Percentiles rank a stretch among this genome's conserved stretches.
Evolutionary conservation across 371 early-diverging fungal species (phyloP).

Genomic region (Mortierella sp.): DNA sequence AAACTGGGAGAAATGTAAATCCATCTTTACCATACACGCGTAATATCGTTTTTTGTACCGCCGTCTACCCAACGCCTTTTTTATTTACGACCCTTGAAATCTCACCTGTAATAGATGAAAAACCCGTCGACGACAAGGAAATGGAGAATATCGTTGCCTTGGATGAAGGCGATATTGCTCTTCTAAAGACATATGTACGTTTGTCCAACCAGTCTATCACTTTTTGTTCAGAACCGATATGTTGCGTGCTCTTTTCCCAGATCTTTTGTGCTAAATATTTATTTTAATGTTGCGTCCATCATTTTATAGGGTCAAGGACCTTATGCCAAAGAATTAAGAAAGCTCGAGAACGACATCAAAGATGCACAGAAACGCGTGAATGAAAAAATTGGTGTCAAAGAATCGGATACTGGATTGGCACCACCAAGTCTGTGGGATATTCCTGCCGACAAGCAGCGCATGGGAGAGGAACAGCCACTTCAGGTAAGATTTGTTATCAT

Average conservation of each 20-base stretch:
- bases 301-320: conserved; percentile 93
- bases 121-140: conserved; percentile 81
- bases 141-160: conserved; percentile 95
- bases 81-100: background rate
- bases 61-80: background rate
- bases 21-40: background rate
- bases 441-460: conserved; percentile 97
- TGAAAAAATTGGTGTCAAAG: conserved; percentile 99
- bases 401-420: conserved; percentile 99
- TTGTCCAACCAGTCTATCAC: background rate
- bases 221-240: background rate
- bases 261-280: background rate
- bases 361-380: conserved; percentile 97
- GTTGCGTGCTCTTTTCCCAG: background rate
- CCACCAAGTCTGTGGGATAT: conserved; percentile 99
- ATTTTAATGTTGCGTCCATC: too few species aligned
- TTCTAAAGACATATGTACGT: conserved; percentile 91
- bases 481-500: conserved; percentile 73
- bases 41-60: background rate
- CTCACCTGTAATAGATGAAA: conserved; percentile 75
- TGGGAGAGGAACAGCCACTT: conserved; percentile 97
- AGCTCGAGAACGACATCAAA: conserved; percentile 93
- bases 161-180: conserved; percentile 97
- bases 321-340: conserved; percentile 93
- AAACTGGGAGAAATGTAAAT: conserved; percentile 97